phyloP scores from a whole-genome alignment of 2,329 filamentous ascomycete species.

The Sporothrix euskadiensis region DNA sequence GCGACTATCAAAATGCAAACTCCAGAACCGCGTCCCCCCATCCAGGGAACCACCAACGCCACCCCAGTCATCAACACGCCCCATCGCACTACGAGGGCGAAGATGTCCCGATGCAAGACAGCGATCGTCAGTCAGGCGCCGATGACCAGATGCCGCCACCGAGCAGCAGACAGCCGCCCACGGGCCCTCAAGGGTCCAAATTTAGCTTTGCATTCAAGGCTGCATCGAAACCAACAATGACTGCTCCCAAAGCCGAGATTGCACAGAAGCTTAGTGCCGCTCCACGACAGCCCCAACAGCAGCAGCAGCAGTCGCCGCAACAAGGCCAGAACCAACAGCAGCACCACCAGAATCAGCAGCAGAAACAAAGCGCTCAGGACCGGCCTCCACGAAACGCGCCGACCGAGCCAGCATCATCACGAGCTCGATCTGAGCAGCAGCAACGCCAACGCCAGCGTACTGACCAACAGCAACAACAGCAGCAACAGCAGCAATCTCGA shows the following conservation, averaged over 20 bases:
- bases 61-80: slow-evolving; percentile 28
- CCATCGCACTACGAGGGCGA: slow-evolving; percentile 22
- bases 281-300: slow-evolving; percentile 41
- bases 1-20: slow-evolving; percentile 36
- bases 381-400: slow-evolving; percentile 49
- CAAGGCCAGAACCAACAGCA: slow-evolving; percentile 34
- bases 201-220: slow-evolving; percentile 94
- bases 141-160: slow-evolving; percentile 53
- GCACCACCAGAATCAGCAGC: slow-evolving; percentile 33
- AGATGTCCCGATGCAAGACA: slow-evolving; percentile 21
- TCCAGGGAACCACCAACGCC: slow-evolving; percentile 34
- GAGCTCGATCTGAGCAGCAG: slow-evolving; percentile 38
- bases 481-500: slow-evolving; percentile 39
- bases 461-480: slow-evolving; percentile 35
- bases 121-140: not conserved
- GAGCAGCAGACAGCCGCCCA: slow-evolving; percentile 53
- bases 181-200: slow-evolving; percentile 61
- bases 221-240: slow-evolving; percentile 58
- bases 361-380: slow-evolving; percentile 27
- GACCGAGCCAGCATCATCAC: slow-evolving; percentile 55
- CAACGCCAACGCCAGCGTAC: slow-evolving; percentile 30
- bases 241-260: slow-evolving; percentile 64
- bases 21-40: slow-evolving; percentile 32
- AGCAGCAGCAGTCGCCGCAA: slow-evolving; percentile 18
- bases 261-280: slow-evolving; percentile 68